Base-by-base conservation (phyloP, 2,329 filamentous ascomycete species). In the Pestalotiopsis fici region DNA sequence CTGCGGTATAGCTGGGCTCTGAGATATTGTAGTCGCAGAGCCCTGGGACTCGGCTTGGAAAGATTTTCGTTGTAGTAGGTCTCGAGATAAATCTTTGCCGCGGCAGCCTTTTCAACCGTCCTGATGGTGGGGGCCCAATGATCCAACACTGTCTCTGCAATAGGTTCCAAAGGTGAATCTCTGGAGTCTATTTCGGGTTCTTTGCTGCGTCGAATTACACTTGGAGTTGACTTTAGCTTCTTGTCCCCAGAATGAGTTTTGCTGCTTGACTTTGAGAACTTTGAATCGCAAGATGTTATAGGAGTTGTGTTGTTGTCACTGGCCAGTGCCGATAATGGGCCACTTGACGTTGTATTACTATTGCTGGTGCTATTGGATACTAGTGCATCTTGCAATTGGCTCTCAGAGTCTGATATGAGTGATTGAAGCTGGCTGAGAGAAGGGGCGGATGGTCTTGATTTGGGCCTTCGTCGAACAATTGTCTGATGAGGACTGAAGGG, bases 1-100 rank as follows among this genome's bases (percentile, higher is more conserved):
- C 80, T 81, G 65, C 83, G 80, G 69, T 87, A 86, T 11, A 98
- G 82, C 31, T 89, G 85, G 9, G 83, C 80, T 74, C 94, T 90
- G 25, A 95, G 80, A 62, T 88, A 84, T 50, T 85, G 82, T 39
- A 86, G 83, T 3, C 93, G 88, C 65, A 90, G 76, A 1, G 86
- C 86, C 0, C 93, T 88, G 65, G 89, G 84, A 3, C 86, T 87
- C 1, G 84, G 80, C 2, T 82, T 81, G 28, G 83, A 83, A 2
- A 93, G 82, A 7, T 94, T 78, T n/a, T 89, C 83, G 72, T 95
- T 91, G 81, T 93, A 98, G 73, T 95, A 88, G 0, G 90, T 93
- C 78, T 98, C 96, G 11, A 98, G 86, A 73, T 90, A 97, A 23
- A 97, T 88, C 77, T 97, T 98, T 56, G 93, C 91, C 0, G 93